Percentiles rank a stretch among this genome's conserved stretches.
Conservation (phyloP, 139 green algal species). For the Chara braunii region DNA sequence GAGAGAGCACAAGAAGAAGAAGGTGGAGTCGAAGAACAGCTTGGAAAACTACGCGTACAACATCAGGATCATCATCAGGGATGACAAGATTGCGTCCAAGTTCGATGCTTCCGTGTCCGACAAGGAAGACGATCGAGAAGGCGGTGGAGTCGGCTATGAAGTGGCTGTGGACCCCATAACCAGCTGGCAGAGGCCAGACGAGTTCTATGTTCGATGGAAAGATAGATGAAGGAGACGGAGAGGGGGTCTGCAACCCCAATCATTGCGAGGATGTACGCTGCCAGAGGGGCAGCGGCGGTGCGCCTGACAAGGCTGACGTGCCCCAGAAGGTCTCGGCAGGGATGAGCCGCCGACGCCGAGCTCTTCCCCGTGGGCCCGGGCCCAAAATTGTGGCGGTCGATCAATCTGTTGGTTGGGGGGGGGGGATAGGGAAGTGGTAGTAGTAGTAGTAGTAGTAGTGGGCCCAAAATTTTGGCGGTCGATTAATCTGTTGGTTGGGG, state of each 20-base stretch:
- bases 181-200: constrained; percentile 87
- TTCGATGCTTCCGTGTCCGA: constrained; percentile 67
- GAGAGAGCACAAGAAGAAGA: constrained; percentile 72
- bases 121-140: constrained; percentile 80
- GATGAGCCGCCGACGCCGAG: no score
- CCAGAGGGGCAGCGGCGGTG: no score
- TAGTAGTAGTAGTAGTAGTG: no score
- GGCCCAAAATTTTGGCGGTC: no score
- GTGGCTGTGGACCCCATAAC: constrained; percentile 92
- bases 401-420: no score
- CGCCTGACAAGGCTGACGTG: no score
- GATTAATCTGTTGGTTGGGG: no score
- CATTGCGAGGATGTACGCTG: constrained; percentile 74
- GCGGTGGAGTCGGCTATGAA: constrained; percentile 70
- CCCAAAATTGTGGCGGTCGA: no score
- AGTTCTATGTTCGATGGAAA: no score
- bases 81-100: constrained; percentile 76
- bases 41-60: constrained; percentile 83
- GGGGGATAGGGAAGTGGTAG: no score
- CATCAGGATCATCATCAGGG: constrained; percentile 88
- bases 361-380: no score
- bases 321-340: no score
- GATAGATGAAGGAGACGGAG: constrained; percentile 94
- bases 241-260: constrained; percentile 85
- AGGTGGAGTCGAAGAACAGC: constrained; percentile 86